Evolutionary conservation across 2,329 filamentous ascomycete genomes (phyloP), one percentile per base, ranked within the genome.

Genomic region (Keithomyces neogunnii): DNA sequence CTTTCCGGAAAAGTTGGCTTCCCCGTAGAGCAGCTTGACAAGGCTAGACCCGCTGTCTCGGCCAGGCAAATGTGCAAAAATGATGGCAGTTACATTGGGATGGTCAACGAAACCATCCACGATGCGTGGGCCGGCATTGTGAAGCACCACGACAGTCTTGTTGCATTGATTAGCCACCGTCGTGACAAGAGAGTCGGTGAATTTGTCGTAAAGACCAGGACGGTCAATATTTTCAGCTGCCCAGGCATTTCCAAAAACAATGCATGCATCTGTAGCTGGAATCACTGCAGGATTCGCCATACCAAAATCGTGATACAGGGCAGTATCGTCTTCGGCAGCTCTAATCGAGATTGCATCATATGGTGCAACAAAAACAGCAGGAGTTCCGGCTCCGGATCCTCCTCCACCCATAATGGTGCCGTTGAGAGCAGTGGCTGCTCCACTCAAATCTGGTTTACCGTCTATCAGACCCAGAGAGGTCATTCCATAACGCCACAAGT

Each of bases 141-240:
- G 82, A 4, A 85, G 71, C 1, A 85, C 69, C 0, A 85, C 83
- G 28, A 86, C 72, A 1, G 82, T 85, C 53, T 80, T 84, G 55
- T 70, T 72, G 63, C 81, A 86, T 28, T 71, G 69, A 9, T 70
- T 65, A 0, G 84, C 82, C 0, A 86, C 79, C 48, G 77, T 74
- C 1, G 66, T 66, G 42, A 86, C 74, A 0, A 85, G 66, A 0
- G 64, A 66, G 54, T 86, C 81, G 2, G 78, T 82, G 48, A 80
- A 81, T 53, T 85, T 84, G 61, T 92, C 88, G 33, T 76, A 74
- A 40, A 88, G 70, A 6, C 73, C 74, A 0, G 78, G 70, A 48
- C 81, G 74, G 53, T 88, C 76, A 55, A 77, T 85, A 1, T 84
- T 85, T 66, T 95, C 89, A 1, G 85, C 82, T 1, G 85, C 80